These are phyloP conservation scores for Margaritispora aquatica DNA, from an alignment of 495 filamentous ascomycete species.

Conservation along the genomic window DNA sequence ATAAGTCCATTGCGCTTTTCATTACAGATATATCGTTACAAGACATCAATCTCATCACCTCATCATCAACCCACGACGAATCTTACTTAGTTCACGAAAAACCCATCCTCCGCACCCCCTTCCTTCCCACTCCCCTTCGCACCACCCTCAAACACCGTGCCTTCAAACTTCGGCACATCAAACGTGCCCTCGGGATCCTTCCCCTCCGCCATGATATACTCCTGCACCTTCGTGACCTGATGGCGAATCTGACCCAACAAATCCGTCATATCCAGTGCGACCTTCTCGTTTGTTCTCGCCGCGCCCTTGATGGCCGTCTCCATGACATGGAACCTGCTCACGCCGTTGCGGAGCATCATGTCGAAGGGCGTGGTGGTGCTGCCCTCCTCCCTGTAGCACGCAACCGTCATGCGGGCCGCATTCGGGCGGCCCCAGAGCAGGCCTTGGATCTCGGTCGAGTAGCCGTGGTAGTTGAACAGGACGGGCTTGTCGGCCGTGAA, in stretches of 20 bases:
- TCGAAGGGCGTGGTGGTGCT: slow-evolving; percentile 69
- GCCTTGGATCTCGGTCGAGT: slow-evolving; percentile 55
- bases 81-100: slow-evolving; percentile 18
- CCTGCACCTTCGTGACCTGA: slow-evolving; percentile 42
- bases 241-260: slow-evolving; percentile 42
- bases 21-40: no score
- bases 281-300: slow-evolving; percentile 42
- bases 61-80: no score
- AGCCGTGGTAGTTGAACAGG: slow-evolving; percentile 71
- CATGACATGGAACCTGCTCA: slow-evolving; percentile 58
- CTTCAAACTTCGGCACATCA: slow-evolving; percentile 39
- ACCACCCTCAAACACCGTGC: slow-evolving; percentile 16
- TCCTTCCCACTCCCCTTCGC: slow-evolving; percentile 3
- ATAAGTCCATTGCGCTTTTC: no score
- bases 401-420: slow-evolving; percentile 47
- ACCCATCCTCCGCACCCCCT: slow-evolving; percentile 16
- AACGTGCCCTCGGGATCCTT: slow-evolving; percentile 56
- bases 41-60: no score
- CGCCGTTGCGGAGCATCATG: slow-evolving; percentile 64
- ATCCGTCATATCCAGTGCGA: slow-evolving; percentile 40
- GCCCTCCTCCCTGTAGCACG: slow-evolving; percentile 66
- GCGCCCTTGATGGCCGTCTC: slow-evolving; percentile 48
- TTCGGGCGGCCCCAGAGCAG: slow-evolving; percentile 53
- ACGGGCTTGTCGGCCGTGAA: slow-evolving; percentile 56
- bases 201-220: slow-evolving; percentile 49